Conservation (phyloP, 169 alveolate species). For the Eimeria falciformis region DNA sequence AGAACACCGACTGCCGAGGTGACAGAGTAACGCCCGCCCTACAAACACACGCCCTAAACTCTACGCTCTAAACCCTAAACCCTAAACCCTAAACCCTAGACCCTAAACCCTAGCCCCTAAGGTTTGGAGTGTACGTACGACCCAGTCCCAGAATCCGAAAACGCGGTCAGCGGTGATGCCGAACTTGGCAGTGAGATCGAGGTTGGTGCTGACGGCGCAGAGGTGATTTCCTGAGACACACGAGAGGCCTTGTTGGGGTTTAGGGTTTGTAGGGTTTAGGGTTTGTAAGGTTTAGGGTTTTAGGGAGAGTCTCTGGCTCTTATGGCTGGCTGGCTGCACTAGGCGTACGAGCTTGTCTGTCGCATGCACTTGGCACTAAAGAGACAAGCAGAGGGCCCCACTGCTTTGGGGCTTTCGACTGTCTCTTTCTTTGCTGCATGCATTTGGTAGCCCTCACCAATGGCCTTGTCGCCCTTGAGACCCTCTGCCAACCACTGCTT, state of each 20-base stretch:
- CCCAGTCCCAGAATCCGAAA: slow-evolving; percentile 99
- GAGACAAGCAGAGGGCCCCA: too few species aligned
- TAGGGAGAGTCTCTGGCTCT: too few species aligned
- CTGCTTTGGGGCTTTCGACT: too few species aligned
- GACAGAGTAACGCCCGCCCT: slow-evolving; percentile 96
- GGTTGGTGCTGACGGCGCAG: slow-evolving; percentile 96
- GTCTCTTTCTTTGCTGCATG: too few species aligned
- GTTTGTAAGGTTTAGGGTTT: too few species aligned
- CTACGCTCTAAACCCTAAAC: background rate
- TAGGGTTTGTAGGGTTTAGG: too few species aligned
- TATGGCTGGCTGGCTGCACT: too few species aligned
- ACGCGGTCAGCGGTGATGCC: slow-evolving; percentile 96
- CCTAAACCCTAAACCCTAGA: background rate
- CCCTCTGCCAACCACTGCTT: slow-evolving; percentile 91
- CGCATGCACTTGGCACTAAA: too few species aligned
- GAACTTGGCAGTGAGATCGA: slow-evolving; percentile 92
- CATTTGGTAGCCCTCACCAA: slow-evolving; percentile 34
- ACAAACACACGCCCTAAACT: background rate
- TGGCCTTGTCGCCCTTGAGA: slow-evolving; percentile 81
- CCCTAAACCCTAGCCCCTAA: slow-evolving; percentile 22
- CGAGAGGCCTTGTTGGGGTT: background rate
- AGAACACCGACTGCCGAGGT: slow-evolving; percentile 99
- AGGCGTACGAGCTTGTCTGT: too few species aligned
- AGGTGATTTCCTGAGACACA: slow-evolving; percentile 83
- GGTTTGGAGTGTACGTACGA: slow-evolving; percentile 80